Evolutionary conservation across 2,329 filamentous ascomycete species (phyloP), one percentile per base, ranked within the genome.

Genomic region (Diaporthe longicolla): DNA sequence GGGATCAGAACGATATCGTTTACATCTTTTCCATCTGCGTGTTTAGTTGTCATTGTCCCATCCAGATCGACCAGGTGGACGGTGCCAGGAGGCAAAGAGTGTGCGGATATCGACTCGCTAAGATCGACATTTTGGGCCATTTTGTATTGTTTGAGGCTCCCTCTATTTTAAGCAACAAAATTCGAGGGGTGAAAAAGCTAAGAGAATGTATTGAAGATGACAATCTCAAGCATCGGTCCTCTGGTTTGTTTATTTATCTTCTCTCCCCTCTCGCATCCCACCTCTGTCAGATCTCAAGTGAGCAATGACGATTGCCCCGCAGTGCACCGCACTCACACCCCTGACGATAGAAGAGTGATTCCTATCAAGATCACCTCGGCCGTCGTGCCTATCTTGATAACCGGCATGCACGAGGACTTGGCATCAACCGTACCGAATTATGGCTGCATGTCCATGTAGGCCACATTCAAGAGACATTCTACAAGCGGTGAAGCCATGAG

Each of bases 1-100:
- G 85, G 85, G 1, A 85, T 81, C 4, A 86, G 79, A 2, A 86
- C 80, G 59, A 87, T 84, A 55, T 85, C 83, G 32, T 82, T 80
- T 21, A 80, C 80, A 10, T 79, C 75, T 37, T 74, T 71, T 24
- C 80, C 81, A 76, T 83, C 80, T 6, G 77, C 72, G n/a, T 76
- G 77, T 40, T 72, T 66, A 6, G 65, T 57, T 13, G 77, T 78
- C 40, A 77, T 77, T 21, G 74, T 75, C 63, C 74, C 77, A 43
- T 82, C 78, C 9, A 83, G 74, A 74, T 87, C 85, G 10, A 87
- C 80, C 24, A 87, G 79, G 4, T 82, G 82, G 50, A 86, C 81
- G 0, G 85, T 87, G 35, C 85, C 85, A 0, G 74, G 73, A 29
- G 69, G 69, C 2, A 61, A 35, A n/a, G 55, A 24, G 1, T 52